These are phyloP conservation scores for Lanmaoa rubissima DNA, from an alignment of 768 basidiomycete genomes.

Conservation along the genomic window DNA sequence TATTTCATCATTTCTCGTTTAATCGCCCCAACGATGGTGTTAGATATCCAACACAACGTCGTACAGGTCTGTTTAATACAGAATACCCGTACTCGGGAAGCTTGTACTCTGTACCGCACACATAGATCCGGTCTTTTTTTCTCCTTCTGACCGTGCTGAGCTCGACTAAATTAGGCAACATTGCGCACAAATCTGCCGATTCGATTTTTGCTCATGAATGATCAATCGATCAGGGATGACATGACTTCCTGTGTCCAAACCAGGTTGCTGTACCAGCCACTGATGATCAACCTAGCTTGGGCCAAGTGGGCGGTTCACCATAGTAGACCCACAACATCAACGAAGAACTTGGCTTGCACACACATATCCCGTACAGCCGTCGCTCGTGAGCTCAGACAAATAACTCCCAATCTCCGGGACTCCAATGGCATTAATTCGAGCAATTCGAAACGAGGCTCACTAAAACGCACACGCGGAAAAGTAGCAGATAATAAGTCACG, in stretches of 20 bases:
- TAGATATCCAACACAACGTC: not conserved
- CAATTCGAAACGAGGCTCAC: not conserved
- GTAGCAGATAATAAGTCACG: conserved; percentile 15
- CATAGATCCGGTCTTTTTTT: not conserved
- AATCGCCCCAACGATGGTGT: no score
- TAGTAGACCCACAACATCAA: not conserved
- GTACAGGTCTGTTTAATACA: not conserved
- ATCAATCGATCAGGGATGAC: no score
- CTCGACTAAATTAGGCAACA: not conserved
- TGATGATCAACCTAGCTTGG: not conserved
- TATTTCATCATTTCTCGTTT: not conserved
- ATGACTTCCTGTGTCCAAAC: not conserved
- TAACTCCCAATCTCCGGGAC: not conserved
- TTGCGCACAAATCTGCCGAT: not conserved
- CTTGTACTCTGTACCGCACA: not conserved
- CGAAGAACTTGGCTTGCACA: not conserved
- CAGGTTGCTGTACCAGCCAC: not conserved
- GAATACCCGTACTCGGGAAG: not conserved
- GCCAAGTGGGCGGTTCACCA: not conserved
- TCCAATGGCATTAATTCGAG: conserved; percentile 1
- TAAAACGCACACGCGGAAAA: conserved; percentile 3
- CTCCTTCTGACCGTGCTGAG: not conserved
- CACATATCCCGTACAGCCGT: not conserved
- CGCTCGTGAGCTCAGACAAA: not conserved
- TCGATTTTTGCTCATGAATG: not conserved